phyloP scores from a whole-genome alignment of 1,139 yeast species.

The Geotrichum histeridarum region DNA sequence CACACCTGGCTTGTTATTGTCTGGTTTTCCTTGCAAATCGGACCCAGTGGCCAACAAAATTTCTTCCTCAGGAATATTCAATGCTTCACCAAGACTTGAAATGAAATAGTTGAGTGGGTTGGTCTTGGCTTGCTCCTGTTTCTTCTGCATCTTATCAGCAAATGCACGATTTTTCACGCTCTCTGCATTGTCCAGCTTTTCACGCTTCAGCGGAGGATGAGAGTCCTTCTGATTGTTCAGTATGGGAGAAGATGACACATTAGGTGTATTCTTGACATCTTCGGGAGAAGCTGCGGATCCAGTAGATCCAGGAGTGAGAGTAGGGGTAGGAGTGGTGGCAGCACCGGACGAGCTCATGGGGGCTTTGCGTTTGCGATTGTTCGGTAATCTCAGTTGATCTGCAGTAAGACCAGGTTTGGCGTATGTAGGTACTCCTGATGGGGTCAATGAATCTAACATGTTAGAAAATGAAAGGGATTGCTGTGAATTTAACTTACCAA shows the following conservation, averaged over 20 bases:
- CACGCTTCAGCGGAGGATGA: constrained; percentile 25
- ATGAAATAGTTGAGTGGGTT: constrained; percentile 31
- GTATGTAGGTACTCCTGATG: constrained; percentile 31
- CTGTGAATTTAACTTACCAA: neutral
- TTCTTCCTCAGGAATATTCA: constrained; percentile 22
- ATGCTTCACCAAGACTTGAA: constrained; percentile 32
- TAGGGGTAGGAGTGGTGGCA: constrained; percentile 17
- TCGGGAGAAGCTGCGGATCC: constrained; percentile 12
- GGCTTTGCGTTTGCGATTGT: constrained; percentile 28
- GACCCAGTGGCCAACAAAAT: neutral
- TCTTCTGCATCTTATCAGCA: constrained; percentile 24
- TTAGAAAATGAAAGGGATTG: neutral
- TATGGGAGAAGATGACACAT: neutral
- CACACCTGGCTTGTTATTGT: neutral
- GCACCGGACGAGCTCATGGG: constrained; percentile 13
- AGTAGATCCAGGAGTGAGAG: neutral
- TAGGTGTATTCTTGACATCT: neutral
- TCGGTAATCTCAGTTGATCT: constrained; percentile 33
- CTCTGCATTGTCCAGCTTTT: constrained; percentile 27
- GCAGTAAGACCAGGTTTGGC: constrained; percentile 29
- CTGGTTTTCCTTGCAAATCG: neutral
- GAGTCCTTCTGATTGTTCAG: neutral
- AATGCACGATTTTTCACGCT: constrained; percentile 21
- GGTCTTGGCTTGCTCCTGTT: constrained; percentile 27
- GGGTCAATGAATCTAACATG: constrained; percentile 17